Percentiles rank a stretch among this genome's conserved stretches.
phyloP scores from a whole-genome alignment of 2,329 filamentous ascomycete genomes.

The Sclerotinia borealis region DNA sequence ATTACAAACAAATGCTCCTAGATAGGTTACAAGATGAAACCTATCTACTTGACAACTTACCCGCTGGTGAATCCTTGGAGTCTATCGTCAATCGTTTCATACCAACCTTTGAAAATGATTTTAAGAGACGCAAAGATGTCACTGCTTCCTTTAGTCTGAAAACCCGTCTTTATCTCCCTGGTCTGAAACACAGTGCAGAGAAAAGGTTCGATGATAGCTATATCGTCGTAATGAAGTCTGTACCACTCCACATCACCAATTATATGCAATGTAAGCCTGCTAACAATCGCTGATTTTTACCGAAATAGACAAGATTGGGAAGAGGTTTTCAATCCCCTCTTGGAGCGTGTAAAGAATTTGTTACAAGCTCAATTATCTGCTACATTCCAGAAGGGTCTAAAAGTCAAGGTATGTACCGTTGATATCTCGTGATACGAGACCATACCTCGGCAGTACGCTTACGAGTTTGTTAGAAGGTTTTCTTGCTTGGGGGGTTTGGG shows the following conservation, averaged over 20 bases:
- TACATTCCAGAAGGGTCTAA: slow-evolving; percentile 3
- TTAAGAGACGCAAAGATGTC: slow-evolving; percentile 3
- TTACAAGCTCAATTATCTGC: slow-evolving; percentile 12
- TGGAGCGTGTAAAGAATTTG: slow-evolving; percentile 12
- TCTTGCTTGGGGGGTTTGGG: slow-evolving; percentile 24
- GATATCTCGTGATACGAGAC: background rate
- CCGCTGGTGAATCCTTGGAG: background rate
- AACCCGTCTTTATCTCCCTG: background rate
- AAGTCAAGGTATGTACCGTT: slow-evolving; percentile 6
- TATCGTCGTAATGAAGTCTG: background rate
- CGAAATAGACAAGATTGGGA: slow-evolving; percentile 17
- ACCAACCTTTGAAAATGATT: background rate
- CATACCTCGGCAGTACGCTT: background rate
- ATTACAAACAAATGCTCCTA: slow-evolving; percentile 3
- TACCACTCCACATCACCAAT: background rate
- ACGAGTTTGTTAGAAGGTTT: slow-evolving; percentile 17
- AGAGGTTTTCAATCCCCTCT: slow-evolving; percentile 17
- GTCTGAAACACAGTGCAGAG: background rate
- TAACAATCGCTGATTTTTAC: background rate
- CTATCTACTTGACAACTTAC: slow-evolving; percentile 3
- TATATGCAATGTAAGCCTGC: background rate
- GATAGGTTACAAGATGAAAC: background rate
- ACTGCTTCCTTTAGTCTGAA: background rate
- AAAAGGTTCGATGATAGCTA: slow-evolving; percentile 4
- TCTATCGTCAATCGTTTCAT: slow-evolving; percentile 2